Conservation (phyloP, 768 basidiomycete genomes). For the Psilocybe tampanensis region DNA sequence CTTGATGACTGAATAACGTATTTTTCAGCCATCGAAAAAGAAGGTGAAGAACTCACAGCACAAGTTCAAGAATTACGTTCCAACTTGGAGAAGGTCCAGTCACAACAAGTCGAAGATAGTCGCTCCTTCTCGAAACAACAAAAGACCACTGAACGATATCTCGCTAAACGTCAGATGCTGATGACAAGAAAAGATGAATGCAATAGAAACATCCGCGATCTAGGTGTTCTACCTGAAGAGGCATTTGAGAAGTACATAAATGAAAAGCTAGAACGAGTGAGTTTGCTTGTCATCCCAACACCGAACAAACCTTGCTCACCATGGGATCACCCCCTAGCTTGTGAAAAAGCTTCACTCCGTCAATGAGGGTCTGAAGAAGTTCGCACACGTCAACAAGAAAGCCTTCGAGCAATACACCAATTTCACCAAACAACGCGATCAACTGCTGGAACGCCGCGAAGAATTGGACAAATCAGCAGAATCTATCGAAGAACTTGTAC, state of each 20-base stretch:
- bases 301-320: neutral
- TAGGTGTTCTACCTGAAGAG: slow-evolving; percentile 96
- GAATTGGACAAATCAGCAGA: slow-evolving; percentile 89
- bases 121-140: slow-evolving; percentile 89
- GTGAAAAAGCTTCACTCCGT: slow-evolving; percentile 91
- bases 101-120: slow-evolving; percentile 84
- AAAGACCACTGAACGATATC: slow-evolving; percentile 93
- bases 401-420: slow-evolving; percentile 98
- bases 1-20: neutral
- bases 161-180: slow-evolving; percentile 90
- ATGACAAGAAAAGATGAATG: slow-evolving; percentile 88
- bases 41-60: slow-evolving; percentile 59
- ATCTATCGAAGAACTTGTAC: slow-evolving; percentile 91
- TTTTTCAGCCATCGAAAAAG: slow-evolving; percentile 66
- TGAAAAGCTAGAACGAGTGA: slow-evolving; percentile 84
- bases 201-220: slow-evolving; percentile 92
- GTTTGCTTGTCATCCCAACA: slow-evolving; percentile 24
- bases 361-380: slow-evolving; percentile 94
- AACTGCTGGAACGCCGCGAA: slow-evolving; percentile 81
- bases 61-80: slow-evolving; percentile 69
- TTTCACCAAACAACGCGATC: slow-evolving; percentile 97
- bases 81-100: slow-evolving; percentile 74
- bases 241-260: slow-evolving; percentile 94
- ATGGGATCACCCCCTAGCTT: slow-evolving; percentile 50
- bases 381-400: slow-evolving; percentile 99